phyloP scores from a whole-genome alignment of 441 rosid species.

The Syzygium malaccense region DNA sequence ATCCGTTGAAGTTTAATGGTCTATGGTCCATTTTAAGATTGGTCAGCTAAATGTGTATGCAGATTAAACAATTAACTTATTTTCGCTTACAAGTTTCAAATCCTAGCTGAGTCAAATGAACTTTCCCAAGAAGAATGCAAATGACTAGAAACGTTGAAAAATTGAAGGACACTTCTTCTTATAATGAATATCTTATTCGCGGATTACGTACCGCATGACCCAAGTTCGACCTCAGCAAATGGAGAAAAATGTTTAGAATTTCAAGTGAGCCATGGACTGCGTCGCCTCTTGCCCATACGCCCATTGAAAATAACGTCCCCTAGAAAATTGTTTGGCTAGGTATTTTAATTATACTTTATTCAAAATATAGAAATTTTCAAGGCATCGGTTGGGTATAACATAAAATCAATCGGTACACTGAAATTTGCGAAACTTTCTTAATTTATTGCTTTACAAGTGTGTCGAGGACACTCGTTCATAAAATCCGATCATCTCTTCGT shows the following conservation, averaged over 20 bases:
- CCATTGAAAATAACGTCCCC: neutral
- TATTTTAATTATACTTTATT: neutral
- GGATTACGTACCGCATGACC: neutral
- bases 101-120: neutral
- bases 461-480: neutral
- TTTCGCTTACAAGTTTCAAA: neutral
- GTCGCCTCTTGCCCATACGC: neutral
- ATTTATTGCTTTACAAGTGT: neutral
- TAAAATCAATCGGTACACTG: neutral
- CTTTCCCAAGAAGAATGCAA: neutral
- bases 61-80: neutral
- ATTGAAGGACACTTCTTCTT: neutral
- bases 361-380: neutral
- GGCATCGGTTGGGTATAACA: neutral
- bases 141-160: neutral
- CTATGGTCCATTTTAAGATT: neutral
- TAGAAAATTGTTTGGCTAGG: neutral
- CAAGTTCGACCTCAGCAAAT: neutral
- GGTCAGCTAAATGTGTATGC: neutral
- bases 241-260: neutral
- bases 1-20: too few species aligned
- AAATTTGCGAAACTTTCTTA: neutral
- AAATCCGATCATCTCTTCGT: neutral
- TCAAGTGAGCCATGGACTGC: neutral
- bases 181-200: neutral